These are phyloP conservation scores for Alisma plantagoaquatica DNA, from an alignment of 106 monocot genomes.

Conservation along the genomic window DNA sequence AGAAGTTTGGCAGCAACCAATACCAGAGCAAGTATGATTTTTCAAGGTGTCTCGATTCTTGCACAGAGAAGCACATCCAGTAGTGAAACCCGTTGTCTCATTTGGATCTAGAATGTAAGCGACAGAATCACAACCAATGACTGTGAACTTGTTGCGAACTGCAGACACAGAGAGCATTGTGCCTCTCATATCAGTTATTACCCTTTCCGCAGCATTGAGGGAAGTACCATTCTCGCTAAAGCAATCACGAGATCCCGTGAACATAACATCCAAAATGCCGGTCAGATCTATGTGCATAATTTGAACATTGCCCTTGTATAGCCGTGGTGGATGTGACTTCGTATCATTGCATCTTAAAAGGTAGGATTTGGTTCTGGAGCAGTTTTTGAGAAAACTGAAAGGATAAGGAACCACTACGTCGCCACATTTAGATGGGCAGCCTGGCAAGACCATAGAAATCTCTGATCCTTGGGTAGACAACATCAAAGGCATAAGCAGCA, in stretches of 20 bases:
- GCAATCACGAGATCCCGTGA: slow-evolving; percentile 2
- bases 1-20: slow-evolving; percentile 34
- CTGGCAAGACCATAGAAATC: too few species aligned
- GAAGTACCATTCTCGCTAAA: not conserved
- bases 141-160: slow-evolving; percentile 4
- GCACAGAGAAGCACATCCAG: slow-evolving; percentile 39
- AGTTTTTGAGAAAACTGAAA: slow-evolving; percentile 2
- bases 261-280: not conserved
- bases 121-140: slow-evolving; percentile 4
- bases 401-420: slow-evolving; percentile 8
- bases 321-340: not conserved
- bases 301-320: not conserved
- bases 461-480: too few species aligned
- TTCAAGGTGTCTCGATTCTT: not conserved
- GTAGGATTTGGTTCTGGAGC: slow-evolving; percentile 5
- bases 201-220: not conserved
- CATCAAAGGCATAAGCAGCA: too few species aligned
- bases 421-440: slow-evolving; percentile 1
- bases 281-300: not conserved
- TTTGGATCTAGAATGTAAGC: not conserved
- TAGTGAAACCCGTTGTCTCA: slow-evolving; percentile 7
- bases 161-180: not conserved
- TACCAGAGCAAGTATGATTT: slow-evolving; percentile 38
- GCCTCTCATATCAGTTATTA: not conserved
- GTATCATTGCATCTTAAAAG: not conserved